Evolutionary conservation across 768 basidiomycete species (phyloP).

Genomic region (Pulveroboletus sp.): DNA sequence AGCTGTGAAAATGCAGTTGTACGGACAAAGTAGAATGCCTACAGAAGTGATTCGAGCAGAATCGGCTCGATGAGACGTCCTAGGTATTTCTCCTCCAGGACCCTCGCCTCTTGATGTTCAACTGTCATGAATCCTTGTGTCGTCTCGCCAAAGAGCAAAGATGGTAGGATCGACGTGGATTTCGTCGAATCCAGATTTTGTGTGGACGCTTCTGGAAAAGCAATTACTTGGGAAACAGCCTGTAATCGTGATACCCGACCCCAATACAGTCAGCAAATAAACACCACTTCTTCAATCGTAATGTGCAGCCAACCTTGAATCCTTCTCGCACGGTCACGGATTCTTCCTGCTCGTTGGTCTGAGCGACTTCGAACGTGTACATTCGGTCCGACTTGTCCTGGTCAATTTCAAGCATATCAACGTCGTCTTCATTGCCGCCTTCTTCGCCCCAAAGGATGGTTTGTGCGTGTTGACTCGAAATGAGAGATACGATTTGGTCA

Average conservation of each 20-base stretch:
- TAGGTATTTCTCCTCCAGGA: not conserved
- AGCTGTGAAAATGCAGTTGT: not conserved
- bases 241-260: not conserved
- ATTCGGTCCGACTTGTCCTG: constrained; percentile 45
- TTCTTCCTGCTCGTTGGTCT: constrained; percentile 55
- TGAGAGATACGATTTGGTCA: constrained; percentile 50
- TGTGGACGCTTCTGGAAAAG: constrained; percentile 2
- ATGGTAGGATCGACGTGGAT: constrained; percentile 17
- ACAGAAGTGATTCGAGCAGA: constrained; percentile 22
- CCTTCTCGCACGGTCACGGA: constrained; percentile 40
- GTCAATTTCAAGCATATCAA: constrained; percentile 27
- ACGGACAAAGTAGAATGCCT: not conserved
- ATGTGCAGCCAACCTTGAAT: constrained; percentile 38
- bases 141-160: constrained; percentile 39
- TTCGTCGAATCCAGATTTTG: constrained; percentile 7
- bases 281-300: not conserved
- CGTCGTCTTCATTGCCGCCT: constrained; percentile 27
- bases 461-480: constrained; percentile 46
- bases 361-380: constrained; percentile 50
- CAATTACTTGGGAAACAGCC: constrained; percentile 14
- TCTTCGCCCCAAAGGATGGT: constrained; percentile 44
- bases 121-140: constrained; percentile 39
- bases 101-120: constrained; percentile 16
- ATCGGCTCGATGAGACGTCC: not conserved
- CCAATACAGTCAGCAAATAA: not conserved